Evolutionary conservation across 2,329 filamentous ascomycete species (phyloP).

Genomic region (Fusarium burgessii): DNA sequence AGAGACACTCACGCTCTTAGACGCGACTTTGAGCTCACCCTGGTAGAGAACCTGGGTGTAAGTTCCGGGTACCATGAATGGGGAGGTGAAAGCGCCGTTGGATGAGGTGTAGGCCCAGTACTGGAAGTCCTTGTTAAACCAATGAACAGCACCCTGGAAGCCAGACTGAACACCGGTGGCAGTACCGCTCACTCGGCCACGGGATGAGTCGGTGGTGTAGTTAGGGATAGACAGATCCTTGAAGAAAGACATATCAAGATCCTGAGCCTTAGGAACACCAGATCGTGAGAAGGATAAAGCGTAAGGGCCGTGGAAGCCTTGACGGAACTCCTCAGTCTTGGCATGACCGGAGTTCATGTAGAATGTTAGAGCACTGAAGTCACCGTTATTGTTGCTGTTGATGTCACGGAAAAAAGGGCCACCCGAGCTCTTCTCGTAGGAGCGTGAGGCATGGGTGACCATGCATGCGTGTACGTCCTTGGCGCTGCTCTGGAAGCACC

Average conservation of each 20-base stretch:
- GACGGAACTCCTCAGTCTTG: conserved; percentile 71
- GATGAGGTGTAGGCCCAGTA: conserved; percentile 72
- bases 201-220: conserved; percentile 66
- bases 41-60: conserved; percentile 77
- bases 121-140: conserved; percentile 72
- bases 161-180: conserved; percentile 66
- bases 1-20: conserved; percentile 60
- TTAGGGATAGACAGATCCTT: conserved; percentile 67
- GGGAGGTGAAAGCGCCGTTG: conserved; percentile 70
- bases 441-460: conserved; percentile 59
- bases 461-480: conserved; percentile 70
- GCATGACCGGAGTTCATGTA: conserved; percentile 77
- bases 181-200: conserved; percentile 71
- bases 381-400: conserved; percentile 72
- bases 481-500: conserved; percentile 67
- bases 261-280: conserved; percentile 61
- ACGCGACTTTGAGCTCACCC: conserved; percentile 67
- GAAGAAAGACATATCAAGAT: conserved; percentile 70
- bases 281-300: conserved; percentile 70
- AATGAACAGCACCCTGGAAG: conserved; percentile 71
- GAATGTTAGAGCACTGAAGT: conserved; percentile 70
- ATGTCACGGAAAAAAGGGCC: conserved; percentile 76
- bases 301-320: conserved; percentile 75
- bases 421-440: conserved; percentile 71
- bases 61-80: conserved; percentile 74